Base-by-base conservation (phyloP, 1,284 basidiomycete species). In the Malassezia sp. region DNA sequence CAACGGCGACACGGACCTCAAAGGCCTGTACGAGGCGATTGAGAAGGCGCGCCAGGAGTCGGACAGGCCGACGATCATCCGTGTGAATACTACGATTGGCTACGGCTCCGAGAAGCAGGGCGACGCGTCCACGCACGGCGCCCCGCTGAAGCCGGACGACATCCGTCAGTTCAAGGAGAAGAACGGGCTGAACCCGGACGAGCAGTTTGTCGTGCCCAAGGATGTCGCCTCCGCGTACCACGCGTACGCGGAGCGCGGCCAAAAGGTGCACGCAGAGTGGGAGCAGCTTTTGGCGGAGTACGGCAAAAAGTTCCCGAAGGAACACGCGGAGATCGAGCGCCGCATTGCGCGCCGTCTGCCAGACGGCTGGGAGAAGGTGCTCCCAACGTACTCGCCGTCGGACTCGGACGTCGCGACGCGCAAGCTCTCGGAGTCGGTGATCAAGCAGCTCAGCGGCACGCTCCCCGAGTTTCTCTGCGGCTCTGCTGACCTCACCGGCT, bases 61-160 rank as follows among this genome's bases (percentile, higher is more conserved):
- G 70, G 77, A 68, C 73, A 87, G 88, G 75, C 89, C 89, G 36
- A 85, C 86, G 29, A 75, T 95, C 61, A 85, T 93, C 72, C 78
- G 80, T 57, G 74, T 91, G 49, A 80, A 77, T 70, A 95, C 90
- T 53, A 91, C 84, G 52, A 95, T 95, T 59, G 89, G 89, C 44
- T 95, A 79, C 71, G 89, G 90, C 53, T 93, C 89, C 37, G 84
- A 85, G 75, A 79, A 80, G 68, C 83, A 88, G 74, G 89, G 89
- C 59, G 85, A 84, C 15, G 87, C 91, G 65, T 84, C 85, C 60
- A 85, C 93, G 55, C 89, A 95, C 73, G 90, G 90, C 61, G 56
- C 68, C 83, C 85, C 90, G 51, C 78, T 95, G 64, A 93, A 93
- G 79, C 77, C 83, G 27, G 90, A 95, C 70, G 89, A 95, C 71